Base-by-base conservation (phyloP, 371 early-diverging fungal genomes). In the Mortierella sp. region DNA sequence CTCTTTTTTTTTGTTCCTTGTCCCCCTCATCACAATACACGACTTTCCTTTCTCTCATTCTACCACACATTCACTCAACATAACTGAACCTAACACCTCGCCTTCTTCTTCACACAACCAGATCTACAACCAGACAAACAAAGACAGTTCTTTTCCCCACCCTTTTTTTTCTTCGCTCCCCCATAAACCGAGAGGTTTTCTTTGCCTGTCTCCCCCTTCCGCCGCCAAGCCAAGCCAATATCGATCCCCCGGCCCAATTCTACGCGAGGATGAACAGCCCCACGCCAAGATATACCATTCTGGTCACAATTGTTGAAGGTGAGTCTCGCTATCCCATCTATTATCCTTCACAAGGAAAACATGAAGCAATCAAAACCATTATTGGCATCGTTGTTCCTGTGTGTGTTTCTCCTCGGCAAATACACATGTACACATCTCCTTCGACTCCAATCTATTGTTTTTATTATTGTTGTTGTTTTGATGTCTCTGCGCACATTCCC, bases 241-340 rank as follows among this genome's bases (percentile, higher is more conserved):
- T 53, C 65, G 41, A 6, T n/a, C 16, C 31, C 22, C 40, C 26
- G 41, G 39, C 14, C 43, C 29, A 34, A 43, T 52, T 37, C 29
- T 50, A 61, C 9, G 52, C 72, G 66, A 75, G 63, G 63, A 80
- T 58, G 70, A 73, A 43, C 41, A 80, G 73, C 61, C 70, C 73
- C 14, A 73, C 77, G 39, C 77, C 81, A 29, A 73, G 77, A 63
- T 80, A 73, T 52, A 76, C 80, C 41, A 80, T 80, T 52, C 66
- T 80, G 55, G 80, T 80, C 37, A 80, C 80, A 45, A 76, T 80
- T 73, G 76, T 80, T 24, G 80, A 80, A 73, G 80, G 80, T 80
- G 64, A 75, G 66, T 68, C n/a, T n/a, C n/a, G n/a, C n/a, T n/a
- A n/a, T n/a, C n/a, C n/a, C n/a, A n/a, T n/a, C n/a, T n/a, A n/a